phyloP scores from a whole-genome alignment of 2,329 filamentous ascomycete species.

The Atkinsonella texensis region DNA sequence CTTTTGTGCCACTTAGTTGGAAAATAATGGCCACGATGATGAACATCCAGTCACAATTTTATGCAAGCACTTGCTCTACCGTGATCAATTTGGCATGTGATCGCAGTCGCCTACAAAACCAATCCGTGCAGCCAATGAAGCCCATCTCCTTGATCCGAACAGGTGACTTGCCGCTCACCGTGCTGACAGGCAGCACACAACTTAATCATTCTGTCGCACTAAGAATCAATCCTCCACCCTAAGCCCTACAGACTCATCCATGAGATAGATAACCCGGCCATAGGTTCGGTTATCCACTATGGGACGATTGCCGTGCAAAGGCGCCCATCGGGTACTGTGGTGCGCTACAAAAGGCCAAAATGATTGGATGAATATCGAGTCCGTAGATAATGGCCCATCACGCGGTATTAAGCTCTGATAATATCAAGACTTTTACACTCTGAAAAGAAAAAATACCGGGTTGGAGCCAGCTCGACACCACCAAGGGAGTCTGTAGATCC shows the following conservation, averaged over 20 bases:
- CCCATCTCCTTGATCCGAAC: not conserved
- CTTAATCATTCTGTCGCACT: not conserved
- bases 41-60: not conserved
- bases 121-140: not conserved
- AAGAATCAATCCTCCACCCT: not conserved
- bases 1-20: not conserved
- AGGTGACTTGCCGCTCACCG: not conserved
- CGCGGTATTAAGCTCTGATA: too few relatives aligned
- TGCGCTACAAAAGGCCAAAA: too few relatives aligned
- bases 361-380: too few relatives aligned
- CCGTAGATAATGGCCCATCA: too few relatives aligned
- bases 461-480: too few relatives aligned
- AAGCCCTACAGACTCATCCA: not conserved
- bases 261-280: not conserved
- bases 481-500: too few relatives aligned
- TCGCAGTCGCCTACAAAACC: not conserved
- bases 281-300: too few relatives aligned
- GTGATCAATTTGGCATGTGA: not conserved
- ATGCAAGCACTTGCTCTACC: not conserved
- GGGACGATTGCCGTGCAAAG: too few relatives aligned
- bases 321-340: too few relatives aligned
- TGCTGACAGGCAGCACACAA: not conserved
- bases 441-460: too few relatives aligned
- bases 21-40: not conserved
- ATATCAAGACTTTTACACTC: too few relatives aligned